Evolutionary conservation across 441 rosid genomes (phyloP), one percentile per base, ranked within the genome.

Genomic region (Biscutella laevigata): DNA sequence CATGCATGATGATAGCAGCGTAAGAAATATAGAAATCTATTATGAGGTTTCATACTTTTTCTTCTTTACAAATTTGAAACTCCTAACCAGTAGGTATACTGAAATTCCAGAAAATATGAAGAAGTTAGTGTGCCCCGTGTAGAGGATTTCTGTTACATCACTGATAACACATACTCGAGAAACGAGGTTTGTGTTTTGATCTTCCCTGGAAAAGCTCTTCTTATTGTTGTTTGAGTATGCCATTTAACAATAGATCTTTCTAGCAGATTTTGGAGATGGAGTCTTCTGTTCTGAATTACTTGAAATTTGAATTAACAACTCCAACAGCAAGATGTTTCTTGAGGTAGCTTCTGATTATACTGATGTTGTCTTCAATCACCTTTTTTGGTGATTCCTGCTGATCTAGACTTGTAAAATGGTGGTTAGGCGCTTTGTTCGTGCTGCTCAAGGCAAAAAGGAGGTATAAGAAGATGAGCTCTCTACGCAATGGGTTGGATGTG

Each of bases 1-100:
- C 92, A 56, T 86, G 88, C 78, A 80, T 86, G 95, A 80, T 88
- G 94, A 82, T 92, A 64, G 95, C 98, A 45, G 61, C 95, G 97
- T 92, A 72, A 74, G 89, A 43, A 66, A 45, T 17, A 7, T 53
- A 36, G 3, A 49, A 13, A 6, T 17, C 20, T 11, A 9, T 29
- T 20, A 33, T 35, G 14, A 20, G 22, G 26, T 7, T 42, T 21
- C 25, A 34, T 30, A 2, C 16, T 6, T 13, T 37, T 16, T 17
- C 2, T 8, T 20, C 30, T 56, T 14, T 10, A 63, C 4, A 10
- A 33, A 45, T 27, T 38, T 48, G 56, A 6, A 47, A 8, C 30
- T 53, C 8, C 11, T 59, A 57, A 68, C 22, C 48, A 38, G 40
- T 42, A 7, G 45, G 44, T 27, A 54, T 14, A 14, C 44, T 32